A percentile compares a stretch with the other conserved stretches of the same genome.
phyloP scores from a whole-genome alignment of 2,329 filamentous ascomycete genomes.

The Aspergillus sp. region DNA sequence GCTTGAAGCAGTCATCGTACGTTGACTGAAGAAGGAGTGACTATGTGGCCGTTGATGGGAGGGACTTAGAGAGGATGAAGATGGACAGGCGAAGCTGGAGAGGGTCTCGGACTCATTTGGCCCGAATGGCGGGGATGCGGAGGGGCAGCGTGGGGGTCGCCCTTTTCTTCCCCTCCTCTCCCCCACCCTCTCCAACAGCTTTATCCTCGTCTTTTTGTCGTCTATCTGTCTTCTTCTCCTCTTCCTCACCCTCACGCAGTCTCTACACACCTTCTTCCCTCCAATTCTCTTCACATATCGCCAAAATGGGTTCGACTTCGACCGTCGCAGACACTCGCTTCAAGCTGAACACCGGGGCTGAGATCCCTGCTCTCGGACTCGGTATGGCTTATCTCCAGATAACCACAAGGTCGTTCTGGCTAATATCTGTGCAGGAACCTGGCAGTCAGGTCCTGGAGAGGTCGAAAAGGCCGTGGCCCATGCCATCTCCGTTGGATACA shows the following conservation, averaged over 20 bases:
- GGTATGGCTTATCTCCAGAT: slow-evolving; percentile 45
- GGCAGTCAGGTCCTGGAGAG: slow-evolving; percentile 63
- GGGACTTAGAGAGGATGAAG: not conserved
- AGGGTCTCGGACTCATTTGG: slow-evolving; percentile 11
- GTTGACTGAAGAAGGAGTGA: not conserved
- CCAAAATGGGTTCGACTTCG: slow-evolving; percentile 3
- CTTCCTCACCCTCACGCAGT: not conserved
- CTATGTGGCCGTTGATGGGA: not conserved
- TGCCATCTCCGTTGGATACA: slow-evolving; percentile 52
- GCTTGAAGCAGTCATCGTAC: not conserved
- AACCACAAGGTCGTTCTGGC: not conserved
- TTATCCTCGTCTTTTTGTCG: slow-evolving; percentile 2
- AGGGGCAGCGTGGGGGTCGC: not conserved
- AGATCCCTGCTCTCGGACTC: slow-evolving; percentile 65
- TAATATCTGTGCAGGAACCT: slow-evolving; percentile 54
- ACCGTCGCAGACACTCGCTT: slow-evolving; percentile 51
- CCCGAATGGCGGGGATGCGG: slow-evolving; percentile 4
- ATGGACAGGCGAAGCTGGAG: slow-evolving; percentile 16
- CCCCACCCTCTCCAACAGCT: not conserved
- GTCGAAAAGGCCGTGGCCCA: slow-evolving; percentile 60
- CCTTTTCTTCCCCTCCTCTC: not conserved
- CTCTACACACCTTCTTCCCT: not conserved
- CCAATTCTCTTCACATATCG: not conserved
- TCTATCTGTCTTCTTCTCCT: not conserved
- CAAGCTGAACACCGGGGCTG: slow-evolving; percentile 64